These are phyloP conservation scores for Lodderomyces theae DNA, from an alignment of 1,139 yeast genomes.

Conservation along the genomic window DNA sequence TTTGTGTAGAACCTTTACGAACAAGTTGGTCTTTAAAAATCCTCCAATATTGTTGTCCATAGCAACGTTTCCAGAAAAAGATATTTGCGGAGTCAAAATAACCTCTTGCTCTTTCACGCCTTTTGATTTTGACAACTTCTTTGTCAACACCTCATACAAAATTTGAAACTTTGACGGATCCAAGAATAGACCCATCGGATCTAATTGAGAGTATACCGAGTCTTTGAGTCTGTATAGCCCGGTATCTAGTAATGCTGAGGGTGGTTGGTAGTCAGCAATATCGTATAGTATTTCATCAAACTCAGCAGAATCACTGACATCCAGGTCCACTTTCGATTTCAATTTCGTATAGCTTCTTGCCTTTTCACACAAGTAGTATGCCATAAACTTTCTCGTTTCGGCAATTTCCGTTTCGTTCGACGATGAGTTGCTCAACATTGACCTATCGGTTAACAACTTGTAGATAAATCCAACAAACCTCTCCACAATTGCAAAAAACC, in stretches of 20 bases:
- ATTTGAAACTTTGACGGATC: constrained; percentile 36
- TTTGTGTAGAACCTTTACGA: constrained; percentile 58
- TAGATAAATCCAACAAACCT: constrained; percentile 56
- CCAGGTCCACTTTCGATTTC: constrained; percentile 34
- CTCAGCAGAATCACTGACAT: constrained; percentile 31
- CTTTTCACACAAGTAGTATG: constrained; percentile 49
- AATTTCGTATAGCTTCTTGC: constrained; percentile 56
- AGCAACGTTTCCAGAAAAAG: constrained; percentile 36
- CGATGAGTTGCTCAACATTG: constrained; percentile 20
- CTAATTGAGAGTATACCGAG: constrained; percentile 31
- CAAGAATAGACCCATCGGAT: constrained; percentile 37
- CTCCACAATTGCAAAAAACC: constrained; percentile 49
- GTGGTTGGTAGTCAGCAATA: constrained; percentile 43
- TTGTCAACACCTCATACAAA: constrained; percentile 31
- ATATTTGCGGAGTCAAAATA: constrained; percentile 34
- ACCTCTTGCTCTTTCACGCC: constrained; percentile 36
- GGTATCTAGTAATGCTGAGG: constrained; percentile 37
- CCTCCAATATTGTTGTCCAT: constrained; percentile 42
- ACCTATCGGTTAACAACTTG: constrained; percentile 54
- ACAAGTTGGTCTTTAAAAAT: constrained; percentile 50
- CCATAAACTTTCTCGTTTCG: constrained; percentile 35
- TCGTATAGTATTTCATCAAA: constrained; percentile 38
- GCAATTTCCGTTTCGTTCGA: constrained; percentile 17
- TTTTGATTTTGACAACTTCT: constrained; percentile 24
- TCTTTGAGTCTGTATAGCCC: constrained; percentile 48